phyloP scores from a whole-genome alignment of 202 grass and related monocot genomes.

The Schoenoplectus tabernaemontani region DNA sequence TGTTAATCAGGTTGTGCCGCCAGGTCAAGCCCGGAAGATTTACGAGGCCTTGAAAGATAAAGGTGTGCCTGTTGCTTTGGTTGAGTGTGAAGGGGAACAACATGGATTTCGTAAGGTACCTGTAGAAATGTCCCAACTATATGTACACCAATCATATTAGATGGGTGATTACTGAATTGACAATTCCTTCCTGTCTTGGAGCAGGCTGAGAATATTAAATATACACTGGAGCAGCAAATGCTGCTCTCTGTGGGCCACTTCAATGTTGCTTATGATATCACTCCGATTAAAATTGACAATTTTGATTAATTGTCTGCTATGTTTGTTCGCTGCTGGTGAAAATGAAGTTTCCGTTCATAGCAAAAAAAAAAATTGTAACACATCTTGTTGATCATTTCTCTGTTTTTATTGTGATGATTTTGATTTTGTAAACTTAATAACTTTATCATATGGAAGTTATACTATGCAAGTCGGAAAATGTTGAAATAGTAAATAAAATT shows the following conservation, averaged over 20 bases:
- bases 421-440: no score
- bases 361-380: not conserved
- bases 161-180: not conserved
- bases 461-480: not conserved
- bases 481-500: not conserved
- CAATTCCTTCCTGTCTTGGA: constrained; percentile 11
- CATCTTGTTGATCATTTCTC: not conserved
- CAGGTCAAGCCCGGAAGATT: constrained; percentile 34
- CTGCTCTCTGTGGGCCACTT: constrained; percentile 76
- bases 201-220: constrained; percentile 88
- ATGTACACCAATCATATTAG: not conserved
- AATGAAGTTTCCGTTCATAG: not conserved
- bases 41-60: constrained; percentile 40
- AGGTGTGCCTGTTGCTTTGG: constrained; percentile 38
- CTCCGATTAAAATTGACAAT: constrained; percentile 86
- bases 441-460: not conserved
- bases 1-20: constrained; percentile 38
- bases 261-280: constrained; percentile 66
- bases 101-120: constrained; percentile 42
- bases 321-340: not conserved
- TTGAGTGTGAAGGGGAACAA: constrained; percentile 48
- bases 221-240: constrained; percentile 90
- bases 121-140: not conserved
- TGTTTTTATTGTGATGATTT: not conserved
- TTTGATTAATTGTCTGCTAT: constrained; percentile 37